phyloP scores from a whole-genome alignment of 345 rosid genomes.

The Toxicodendron radicans region DNA sequence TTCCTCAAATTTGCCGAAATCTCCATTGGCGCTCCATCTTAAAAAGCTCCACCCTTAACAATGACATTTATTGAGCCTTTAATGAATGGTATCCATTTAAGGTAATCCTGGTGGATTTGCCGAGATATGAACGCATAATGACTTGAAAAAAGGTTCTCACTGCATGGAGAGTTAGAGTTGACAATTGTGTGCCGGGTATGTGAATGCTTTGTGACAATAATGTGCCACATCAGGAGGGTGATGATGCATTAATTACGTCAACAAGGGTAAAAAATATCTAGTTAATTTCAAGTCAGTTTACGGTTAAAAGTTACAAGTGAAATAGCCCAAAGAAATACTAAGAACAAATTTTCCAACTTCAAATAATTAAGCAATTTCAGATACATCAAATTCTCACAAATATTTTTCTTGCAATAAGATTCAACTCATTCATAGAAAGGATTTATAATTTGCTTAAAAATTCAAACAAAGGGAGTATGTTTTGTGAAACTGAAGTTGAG shows the following conservation, averaged over 20 bases:
- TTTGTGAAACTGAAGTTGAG: background rate
- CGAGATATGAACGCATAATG: slow-evolving; percentile 20
- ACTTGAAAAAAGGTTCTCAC: slow-evolving; percentile 11
- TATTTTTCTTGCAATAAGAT: background rate
- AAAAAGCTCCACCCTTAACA: background rate
- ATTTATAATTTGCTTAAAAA: background rate
- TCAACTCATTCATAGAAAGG: background rate
- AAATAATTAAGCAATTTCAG: background rate
- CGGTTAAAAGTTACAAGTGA: background rate
- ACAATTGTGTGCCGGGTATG: slow-evolving; percentile 22
- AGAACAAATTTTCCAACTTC: slow-evolving; percentile 2
- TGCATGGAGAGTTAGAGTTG: slow-evolving; percentile 25
- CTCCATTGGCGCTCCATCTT: background rate
- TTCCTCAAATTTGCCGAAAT: slow-evolving; percentile 16
- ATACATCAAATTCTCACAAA: background rate
- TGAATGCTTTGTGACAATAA: slow-evolving; percentile 12
- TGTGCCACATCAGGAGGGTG: slow-evolving; percentile 8
- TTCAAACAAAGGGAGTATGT: background rate
- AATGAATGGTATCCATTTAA: slow-evolving; percentile 18
- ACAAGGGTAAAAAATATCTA: slow-evolving; percentile 13
- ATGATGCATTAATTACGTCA: slow-evolving; percentile 14
- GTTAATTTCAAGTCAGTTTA: slow-evolving; percentile 5
- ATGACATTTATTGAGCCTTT: slow-evolving; percentile 12
- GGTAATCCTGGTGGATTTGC: slow-evolving; percentile 23
- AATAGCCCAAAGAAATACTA: background rate